Base-by-base conservation (phyloP, 345 rosid genomes). In the Euphorbia peplus region DNA sequence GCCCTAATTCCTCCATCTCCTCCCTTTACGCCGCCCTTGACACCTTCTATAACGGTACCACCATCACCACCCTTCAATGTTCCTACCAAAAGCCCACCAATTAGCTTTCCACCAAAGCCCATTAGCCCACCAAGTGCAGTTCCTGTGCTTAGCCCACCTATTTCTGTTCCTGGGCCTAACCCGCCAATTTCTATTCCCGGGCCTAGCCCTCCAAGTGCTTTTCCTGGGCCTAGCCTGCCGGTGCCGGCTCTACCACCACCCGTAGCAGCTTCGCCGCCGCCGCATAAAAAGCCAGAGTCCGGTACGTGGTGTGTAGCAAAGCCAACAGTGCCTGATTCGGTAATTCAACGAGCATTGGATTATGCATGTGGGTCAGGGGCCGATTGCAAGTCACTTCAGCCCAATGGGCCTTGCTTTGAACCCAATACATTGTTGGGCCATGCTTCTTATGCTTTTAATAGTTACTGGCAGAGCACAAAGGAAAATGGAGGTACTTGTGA, bases 311-410 rank as follows among this genome's bases (percentile, higher is more conserved):
- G 87, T 37, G 85, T 84, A 26, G 83, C 83, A 3, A 84, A 81
- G 71, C 85, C 80, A 0, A 42, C 81, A 0, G 85, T 81, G 56
- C 80, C 82, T 0, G 81, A 79, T 28, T 8, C 76, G 0, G 66
- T 70, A 15, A 48, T 84, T 15, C 83, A 84, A 66, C 79, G 41
- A 26, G 85, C 81, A 0, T 52, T 84, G 80, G 85, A 84, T 28
- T 84, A 84, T 22, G 87, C 87, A 14, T 84, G 87, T 66, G 85
- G 87, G 39, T 64, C 69, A 0, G 85, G 83, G 22, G 84, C 84
- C 0, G 83, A 82, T 52, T 84, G 88, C 76, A 69, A 73, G 50
- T n/a, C 70, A 0, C 77, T 81, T 67, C 81, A 76, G 55, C 77
- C 77, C 26, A 71, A 76, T 32, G 80, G 74, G 61, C 41, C 42